A percentile compares a stretch with the other conserved stretches of the same genome.
These are phyloP conservation scores for Ilex paraguariensis DNA, from an alignment of 305 asterid genomes.

Conservation along the genomic window DNA sequence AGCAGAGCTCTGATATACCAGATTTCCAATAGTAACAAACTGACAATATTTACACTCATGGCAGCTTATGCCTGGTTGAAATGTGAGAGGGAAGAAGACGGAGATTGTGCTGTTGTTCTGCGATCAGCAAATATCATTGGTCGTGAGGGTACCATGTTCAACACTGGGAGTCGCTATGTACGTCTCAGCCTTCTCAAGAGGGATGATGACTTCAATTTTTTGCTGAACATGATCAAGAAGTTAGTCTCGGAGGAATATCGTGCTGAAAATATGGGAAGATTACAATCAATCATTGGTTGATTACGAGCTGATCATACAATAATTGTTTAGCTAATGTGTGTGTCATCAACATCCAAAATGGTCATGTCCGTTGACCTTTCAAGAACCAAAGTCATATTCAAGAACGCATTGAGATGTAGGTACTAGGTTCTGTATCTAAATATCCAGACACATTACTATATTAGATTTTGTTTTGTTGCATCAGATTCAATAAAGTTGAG, in stretches of 20 bases:
- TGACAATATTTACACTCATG: neutral
- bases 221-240: neutral
- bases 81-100: neutral
- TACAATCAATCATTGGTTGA: neutral
- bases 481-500: no score
- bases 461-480: no score
- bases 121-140: constrained; percentile 2
- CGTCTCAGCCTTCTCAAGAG: constrained; percentile 4
- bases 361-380: neutral
- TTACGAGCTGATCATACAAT: neutral
- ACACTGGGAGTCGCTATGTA: neutral
- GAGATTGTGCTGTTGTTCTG: neutral
- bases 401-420: neutral
- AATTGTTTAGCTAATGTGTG: no score
- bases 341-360: neutral
- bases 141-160: neutral
- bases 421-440: neutral
- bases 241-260: neutral
- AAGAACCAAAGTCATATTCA: neutral
- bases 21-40: no score
- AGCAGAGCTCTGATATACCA: no score
- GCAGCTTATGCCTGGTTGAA: neutral
- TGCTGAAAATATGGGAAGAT: neutral
- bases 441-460: no score
- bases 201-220: neutral